Base-by-base conservation (phyloP, 75 land plant species). In the Sequoia sempervirens region DNA sequence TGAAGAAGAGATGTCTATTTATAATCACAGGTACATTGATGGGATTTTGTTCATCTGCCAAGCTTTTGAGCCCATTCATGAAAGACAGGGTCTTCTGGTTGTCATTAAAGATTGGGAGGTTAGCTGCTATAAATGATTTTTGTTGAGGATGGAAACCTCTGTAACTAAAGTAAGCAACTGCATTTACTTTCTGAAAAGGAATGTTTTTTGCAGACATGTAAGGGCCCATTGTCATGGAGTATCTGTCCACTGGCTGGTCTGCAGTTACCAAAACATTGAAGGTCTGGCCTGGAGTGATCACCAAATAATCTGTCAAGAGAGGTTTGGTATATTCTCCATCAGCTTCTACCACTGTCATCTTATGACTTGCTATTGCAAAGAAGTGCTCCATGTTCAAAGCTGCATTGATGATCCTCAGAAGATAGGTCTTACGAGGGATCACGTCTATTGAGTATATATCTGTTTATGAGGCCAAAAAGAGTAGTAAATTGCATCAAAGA, bases 211-310 rank as follows among this genome's bases (percentile, higher is more conserved):
- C 90, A 13, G 88, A 84, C 86, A 84, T 83, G 88, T 89, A 89
- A 28, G 90, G 86, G 38, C 90, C 88, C 80, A 84, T 47, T 32
- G 87, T 85, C 90, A 91, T 89, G 85, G 83, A 86, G 80, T 89
- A 91, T 36, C 50, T 81, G 61, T 73, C 86, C 37, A 83, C 79
- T 18, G 84, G 86, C 74, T 88, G 85, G 80, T 92, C 88, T 13
- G 93, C 86, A 37, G 88, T 89, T 61, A 92, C 75, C 68, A 92
- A 90, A 32, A 91, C 92, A 74, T 87, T 91, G 58, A 76, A 64
- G 47, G 96, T 93, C 84, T 94, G 96, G 36, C 96, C 96, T 2
- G 96, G 96, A 1, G 92, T 76, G 13, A 91, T 82, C 50, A 83
- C 54, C 82, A 93, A 36, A 73, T 78, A 75, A 56, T 85, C 87